These are phyloP conservation scores for Senna siamea DNA, from an alignment of 306 rosid genomes.

Conservation along the genomic window DNA sequence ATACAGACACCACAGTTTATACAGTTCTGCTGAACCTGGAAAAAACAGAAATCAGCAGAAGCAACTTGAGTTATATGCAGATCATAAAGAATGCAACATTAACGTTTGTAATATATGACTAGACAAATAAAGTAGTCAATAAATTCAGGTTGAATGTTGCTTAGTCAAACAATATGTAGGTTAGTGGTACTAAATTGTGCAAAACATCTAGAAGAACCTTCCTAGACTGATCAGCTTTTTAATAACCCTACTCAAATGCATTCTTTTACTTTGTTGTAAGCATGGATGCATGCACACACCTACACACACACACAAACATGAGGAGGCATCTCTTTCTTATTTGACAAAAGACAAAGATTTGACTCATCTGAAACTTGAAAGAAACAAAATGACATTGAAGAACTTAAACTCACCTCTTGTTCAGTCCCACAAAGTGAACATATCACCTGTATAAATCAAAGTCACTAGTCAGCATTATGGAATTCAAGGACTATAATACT, in stretches of 20 bases:
- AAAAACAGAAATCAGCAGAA: slow-evolving; percentile 37
- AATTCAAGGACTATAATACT: background rate
- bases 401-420: slow-evolving; percentile 70
- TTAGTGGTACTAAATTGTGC: background rate
- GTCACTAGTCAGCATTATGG: slow-evolving; percentile 23
- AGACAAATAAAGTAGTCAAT: slow-evolving; percentile 1
- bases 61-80: background rate
- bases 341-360: background rate
- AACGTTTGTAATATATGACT: background rate
- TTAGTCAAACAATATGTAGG: background rate
- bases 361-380: background rate
- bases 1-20: slow-evolving; percentile 83
- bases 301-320: background rate
- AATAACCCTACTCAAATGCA: background rate
- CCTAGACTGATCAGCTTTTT: background rate
- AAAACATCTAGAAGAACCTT: slow-evolving; percentile 3
- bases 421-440: slow-evolving; percentile 84
- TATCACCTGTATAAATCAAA: slow-evolving; percentile 59
- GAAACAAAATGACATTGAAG: slow-evolving; percentile 12
- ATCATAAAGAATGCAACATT: background rate
- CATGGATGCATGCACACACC: background rate
- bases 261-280: background rate
- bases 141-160: background rate
- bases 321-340: background rate
- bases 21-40: slow-evolving; percentile 81